These are phyloP conservation scores for Tolypocladium ophioglossoides DNA, from an alignment of 2,329 filamentous ascomycete species.

Conservation along the genomic window DNA sequence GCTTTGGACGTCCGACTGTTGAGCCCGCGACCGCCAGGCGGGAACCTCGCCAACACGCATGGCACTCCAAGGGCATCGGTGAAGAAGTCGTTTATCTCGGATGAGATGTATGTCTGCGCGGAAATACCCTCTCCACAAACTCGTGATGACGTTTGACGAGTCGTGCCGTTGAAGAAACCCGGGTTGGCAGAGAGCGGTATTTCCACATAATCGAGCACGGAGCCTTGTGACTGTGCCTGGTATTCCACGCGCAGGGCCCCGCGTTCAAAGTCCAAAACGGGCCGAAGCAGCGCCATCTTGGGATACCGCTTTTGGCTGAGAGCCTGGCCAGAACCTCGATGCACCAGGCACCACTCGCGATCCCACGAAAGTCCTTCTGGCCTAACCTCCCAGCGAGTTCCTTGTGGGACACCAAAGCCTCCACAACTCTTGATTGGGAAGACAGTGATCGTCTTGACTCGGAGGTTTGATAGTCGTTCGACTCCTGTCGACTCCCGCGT, in stretches of 20 bases:
- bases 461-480: conserved; percentile 5
- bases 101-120: conserved; percentile 58
- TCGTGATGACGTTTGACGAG: conserved; percentile 42
- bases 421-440: conserved; percentile 95
- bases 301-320: conserved; percentile 85
- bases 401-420: conserved; percentile 58
- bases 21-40: conserved; percentile 49
- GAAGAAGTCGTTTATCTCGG: conserved; percentile 65
- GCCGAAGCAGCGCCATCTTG: conserved; percentile 74
- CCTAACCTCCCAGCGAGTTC: conserved; percentile 61
- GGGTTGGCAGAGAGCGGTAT: conserved; percentile 62
- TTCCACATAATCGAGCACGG: conserved; percentile 20
- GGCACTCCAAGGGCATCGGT: conserved; percentile 63
- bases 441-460: conserved; percentile 56
- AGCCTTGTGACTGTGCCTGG: conserved; percentile 18
- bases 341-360: conserved; percentile 90
- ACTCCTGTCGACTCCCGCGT: background rate
- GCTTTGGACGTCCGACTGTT: conserved; percentile 62
- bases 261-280: conserved; percentile 57
- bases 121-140: conserved; percentile 77
- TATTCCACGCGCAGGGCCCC: conserved; percentile 55
- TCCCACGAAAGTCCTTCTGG: conserved; percentile 87
- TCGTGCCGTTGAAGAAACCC: conserved; percentile 34
- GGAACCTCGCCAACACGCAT: conserved; percentile 77
- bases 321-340: conserved; percentile 72